Conservation (phyloP, 768 basidiomycete genomes). For the Termitomyces sp. region DNA sequence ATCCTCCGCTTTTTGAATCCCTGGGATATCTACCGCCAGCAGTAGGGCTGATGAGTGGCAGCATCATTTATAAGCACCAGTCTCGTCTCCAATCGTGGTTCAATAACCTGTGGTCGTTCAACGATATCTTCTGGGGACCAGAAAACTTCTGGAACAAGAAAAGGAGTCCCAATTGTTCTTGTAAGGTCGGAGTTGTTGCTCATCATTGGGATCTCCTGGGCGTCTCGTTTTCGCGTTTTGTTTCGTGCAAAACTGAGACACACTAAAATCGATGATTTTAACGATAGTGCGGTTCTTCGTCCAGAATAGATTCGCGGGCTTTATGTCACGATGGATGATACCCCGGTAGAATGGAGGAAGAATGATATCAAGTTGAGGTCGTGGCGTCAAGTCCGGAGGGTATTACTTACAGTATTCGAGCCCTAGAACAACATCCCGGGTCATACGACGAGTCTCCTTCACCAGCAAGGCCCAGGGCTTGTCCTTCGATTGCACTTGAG, state of each 20-base stretch:
- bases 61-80: constrained; percentile 5
- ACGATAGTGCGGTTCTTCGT: constrained; percentile 47
- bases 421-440: constrained; percentile 39
- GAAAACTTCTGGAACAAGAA: constrained; percentile 41
- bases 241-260: constrained; percentile 28
- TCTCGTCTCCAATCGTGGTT: constrained; percentile 15
- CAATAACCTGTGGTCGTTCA: constrained; percentile 15
- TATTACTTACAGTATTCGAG: constrained; percentile 37
- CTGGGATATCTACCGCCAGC: constrained; percentile 33
- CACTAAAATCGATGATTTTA: constrained; percentile 90
- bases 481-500: constrained; percentile 37
- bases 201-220: constrained; percentile 19
- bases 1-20: constrained; percentile 26
- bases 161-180: constrained; percentile 38
- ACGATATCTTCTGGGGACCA: constrained; percentile 30
- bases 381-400: too few species aligned
- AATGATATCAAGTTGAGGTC: background rate
- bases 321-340: constrained; percentile 88
- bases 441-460: constrained; percentile 35
- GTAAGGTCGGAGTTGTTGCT: constrained; percentile 31
- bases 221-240: background rate
- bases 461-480: constrained; percentile 31
- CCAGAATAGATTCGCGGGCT: constrained; percentile 85
- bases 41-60: too few species aligned
- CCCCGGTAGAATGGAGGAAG: constrained; percentile 32